Evolutionary conservation across 2,329 filamentous ascomycete genomes (phyloP), one percentile per base, ranked within the genome.

Genomic region (Colletotrichum sp.): DNA sequence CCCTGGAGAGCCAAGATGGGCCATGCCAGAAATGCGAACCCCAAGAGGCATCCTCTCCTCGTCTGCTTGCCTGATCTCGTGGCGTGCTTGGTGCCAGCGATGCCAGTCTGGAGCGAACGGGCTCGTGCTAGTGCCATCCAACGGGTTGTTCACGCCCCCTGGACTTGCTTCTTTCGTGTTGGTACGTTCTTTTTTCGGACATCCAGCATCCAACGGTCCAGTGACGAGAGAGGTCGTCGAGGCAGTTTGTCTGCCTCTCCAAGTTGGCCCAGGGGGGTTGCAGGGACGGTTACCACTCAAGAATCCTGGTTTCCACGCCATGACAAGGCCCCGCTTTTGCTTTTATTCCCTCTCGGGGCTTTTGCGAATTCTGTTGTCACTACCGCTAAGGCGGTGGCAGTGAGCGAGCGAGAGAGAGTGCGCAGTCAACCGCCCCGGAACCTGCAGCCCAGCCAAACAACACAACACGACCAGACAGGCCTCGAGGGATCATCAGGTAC

Each of bases 341-440:
- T 56, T 64, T 64, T 56, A 62, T 67, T 75, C 69, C 69, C 69
- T 68, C 69, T 73, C 69, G 69, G 73, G 73, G 73, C 73, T 75
- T 67, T 68, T 60, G 73, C 62, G 62, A 73, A 26, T 71, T 75
- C 24, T 73, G 56, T 62, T 36, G 58, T 62, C 58, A 36, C 55
- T 62, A 52, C 55, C 52, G n/a, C 62, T 60, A 52, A 15, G 15
- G 24, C 34, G 38, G 38, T 60, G 56, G 56, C 56, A 60, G 43
- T 52, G 43, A 21, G 43, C 43, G n/a, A 52, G 38, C 38, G 43
- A 52, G n/a, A 52, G 43, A 52, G 43, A 52, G n/a, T 52, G 43
- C 43, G 43, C 43, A 52, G 43, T 52, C 43, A 52, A 52, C 43
- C n/a, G n/a, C n/a, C 43, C 43, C n/a, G n/a, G 43, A 52, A 52